Evolutionary conservation across 192 early-diverging fungal species (phyloP).

Genomic region (Dimargaris cristalligena): DNA sequence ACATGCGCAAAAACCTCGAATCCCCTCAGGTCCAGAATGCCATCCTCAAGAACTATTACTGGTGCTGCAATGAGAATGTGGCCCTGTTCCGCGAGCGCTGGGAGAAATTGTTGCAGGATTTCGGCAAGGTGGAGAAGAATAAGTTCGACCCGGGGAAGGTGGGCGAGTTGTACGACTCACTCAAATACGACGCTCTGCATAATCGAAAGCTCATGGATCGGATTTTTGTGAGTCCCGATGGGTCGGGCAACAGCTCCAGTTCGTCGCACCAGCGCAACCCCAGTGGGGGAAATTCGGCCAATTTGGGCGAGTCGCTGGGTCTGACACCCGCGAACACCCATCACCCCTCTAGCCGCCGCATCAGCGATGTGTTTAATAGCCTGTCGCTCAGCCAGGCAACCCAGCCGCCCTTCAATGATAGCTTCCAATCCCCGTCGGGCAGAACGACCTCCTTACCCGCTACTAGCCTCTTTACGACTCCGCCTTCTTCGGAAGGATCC

Average conservation of each 20-base stretch:
- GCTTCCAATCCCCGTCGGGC: no score
- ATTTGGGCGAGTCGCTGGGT: no score
- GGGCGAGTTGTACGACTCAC: slow-evolving; percentile 84
- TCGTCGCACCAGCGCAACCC: no score
- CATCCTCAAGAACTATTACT: slow-evolving; percentile 18
- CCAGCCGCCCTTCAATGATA: no score
- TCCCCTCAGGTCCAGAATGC: slow-evolving; percentile 29
- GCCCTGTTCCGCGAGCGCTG: slow-evolving; percentile 80
- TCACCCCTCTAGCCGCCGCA: background rate
- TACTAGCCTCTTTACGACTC: no score
- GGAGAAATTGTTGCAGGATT: slow-evolving; percentile 91
- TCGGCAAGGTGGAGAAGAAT: slow-evolving; percentile 37
- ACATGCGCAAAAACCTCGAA: slow-evolving; percentile 68
- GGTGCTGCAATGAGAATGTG: slow-evolving; percentile 85
- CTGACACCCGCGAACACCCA: no score
- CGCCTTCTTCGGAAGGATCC: no score
- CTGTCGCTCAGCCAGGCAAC: no score
- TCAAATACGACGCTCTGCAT: slow-evolving; percentile 95
- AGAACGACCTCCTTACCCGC: no score
- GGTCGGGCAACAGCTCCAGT: slow-evolving; percentile 13
- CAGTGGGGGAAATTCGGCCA: no score
- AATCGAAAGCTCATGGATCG: slow-evolving; percentile 73
- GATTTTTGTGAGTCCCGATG: slow-evolving; percentile 31
- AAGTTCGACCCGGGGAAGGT: slow-evolving; percentile 69
- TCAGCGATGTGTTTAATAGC: slow-evolving; percentile 20